A percentile compares a stretch with the other conserved stretches of the same genome.
phyloP scores from a whole-genome alignment of 495 filamentous ascomycete species.

The Choiromyces venosus region DNA sequence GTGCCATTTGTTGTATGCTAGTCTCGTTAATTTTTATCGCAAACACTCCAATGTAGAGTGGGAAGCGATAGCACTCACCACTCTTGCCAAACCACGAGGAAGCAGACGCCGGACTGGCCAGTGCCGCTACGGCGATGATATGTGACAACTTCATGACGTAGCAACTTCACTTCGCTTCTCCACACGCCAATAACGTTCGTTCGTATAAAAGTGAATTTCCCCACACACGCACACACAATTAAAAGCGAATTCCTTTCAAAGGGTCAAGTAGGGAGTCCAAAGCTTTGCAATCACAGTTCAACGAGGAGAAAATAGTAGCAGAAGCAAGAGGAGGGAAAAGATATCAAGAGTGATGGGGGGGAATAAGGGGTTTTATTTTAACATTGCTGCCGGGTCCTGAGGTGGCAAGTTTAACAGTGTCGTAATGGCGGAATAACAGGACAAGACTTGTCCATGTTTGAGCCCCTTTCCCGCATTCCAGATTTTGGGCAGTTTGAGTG shows the following conservation, averaged over 20 bases:
- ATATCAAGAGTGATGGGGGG: slow-evolving; percentile 7
- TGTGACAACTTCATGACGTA: slow-evolving; percentile 33
- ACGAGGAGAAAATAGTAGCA: not conserved
- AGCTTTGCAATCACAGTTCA: not conserved
- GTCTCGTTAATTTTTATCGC: slow-evolving; percentile 24
- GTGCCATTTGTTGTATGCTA: slow-evolving; percentile 98
- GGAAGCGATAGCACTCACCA: slow-evolving; percentile 17
- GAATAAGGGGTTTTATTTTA: slow-evolving; percentile 20
- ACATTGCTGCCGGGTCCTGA: no score
- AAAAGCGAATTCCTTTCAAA: slow-evolving; percentile 1
- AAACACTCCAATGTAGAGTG: not conserved
- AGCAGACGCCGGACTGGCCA: slow-evolving; percentile 31
- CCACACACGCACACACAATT: slow-evolving; percentile 12
- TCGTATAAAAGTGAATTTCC: slow-evolving; percentile 3
- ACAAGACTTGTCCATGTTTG: slow-evolving; percentile 23
- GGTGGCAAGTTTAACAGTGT: slow-evolving; percentile 23
- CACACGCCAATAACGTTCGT: no score
- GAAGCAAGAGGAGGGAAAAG: not conserved
- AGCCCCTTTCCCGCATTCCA: slow-evolving; percentile 7
- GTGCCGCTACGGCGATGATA: slow-evolving; percentile 28
- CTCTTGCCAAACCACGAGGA: slow-evolving; percentile 32
- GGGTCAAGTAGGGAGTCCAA: slow-evolving; percentile 1
- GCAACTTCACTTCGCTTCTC: no score
- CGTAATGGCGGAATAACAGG: slow-evolving; percentile 19
- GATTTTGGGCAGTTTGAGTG: no score